Base-by-base conservation (phyloP, 805 yeast genomes). In the Blastobotrys attinorum region DNA sequence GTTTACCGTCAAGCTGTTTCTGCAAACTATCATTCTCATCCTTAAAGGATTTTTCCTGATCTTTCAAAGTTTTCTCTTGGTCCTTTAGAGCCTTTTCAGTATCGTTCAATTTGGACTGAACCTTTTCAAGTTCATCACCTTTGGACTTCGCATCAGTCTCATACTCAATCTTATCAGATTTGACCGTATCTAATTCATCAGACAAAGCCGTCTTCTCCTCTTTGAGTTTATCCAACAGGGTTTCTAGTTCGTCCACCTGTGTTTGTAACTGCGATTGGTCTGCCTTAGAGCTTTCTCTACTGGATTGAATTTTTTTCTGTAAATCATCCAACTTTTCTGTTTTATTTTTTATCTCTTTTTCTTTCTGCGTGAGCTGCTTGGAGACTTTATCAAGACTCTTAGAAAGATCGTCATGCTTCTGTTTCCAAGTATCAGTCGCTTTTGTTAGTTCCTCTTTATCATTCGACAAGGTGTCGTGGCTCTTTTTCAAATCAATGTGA, bases 321-420 rank as follows among this genome's bases (percentile, higher is more conserved):
- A 25, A 25, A 25, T 25, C 29, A 11, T 7, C 29, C 7, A 25
- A 8, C 29, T 25, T 25, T 7, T 25, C 29, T 8, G 29, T 25
- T 11, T 25, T 25, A 8, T 7, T 8, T 11, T 25, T 25, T 7
- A 25, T 25, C 29, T 25, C 29, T 11, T 25, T 25, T 11, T 25
- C 29, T 8, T 7, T 8, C 10, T 25, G 22, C 10, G 23, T 4
- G 25, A 16, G 39, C 27, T 36, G 16, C 39, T 7, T 21, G 18
- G 37, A 8, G 22, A 34, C n/a, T 8, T 17, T 6, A 15, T 10
- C 37, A 22, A 17, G 46, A 37, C 50, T 47, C n/a, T 47, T 39
- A 37, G 55, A 59, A 37, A 61, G 47, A 20, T 42, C 44, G 1
- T 43, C 45, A 20, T 47, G 45, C 22, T 25, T 25, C 10, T n/a